Evolutionary conservation across 805 yeast species (phyloP), one percentile per base, ranked within the genome.

Genomic region (Blastobotrys muscicola): DNA sequence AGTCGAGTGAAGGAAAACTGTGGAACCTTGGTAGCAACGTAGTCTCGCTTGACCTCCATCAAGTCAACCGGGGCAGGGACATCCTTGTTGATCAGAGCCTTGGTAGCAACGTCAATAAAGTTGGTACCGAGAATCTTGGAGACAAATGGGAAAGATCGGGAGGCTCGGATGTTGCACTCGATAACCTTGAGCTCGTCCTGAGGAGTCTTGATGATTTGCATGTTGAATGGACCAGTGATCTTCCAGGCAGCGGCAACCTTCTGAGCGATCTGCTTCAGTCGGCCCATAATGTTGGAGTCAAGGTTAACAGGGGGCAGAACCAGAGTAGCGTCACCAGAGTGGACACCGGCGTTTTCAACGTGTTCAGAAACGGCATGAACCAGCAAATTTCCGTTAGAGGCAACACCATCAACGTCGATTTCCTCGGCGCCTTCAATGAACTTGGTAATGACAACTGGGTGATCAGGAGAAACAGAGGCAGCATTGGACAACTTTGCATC

Each of bases 81-180:
- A 44, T 78, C 71, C 45, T 70, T 63, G 58, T 76, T 75, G 59
- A 86, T 69, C 49, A 90, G 74, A 16, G 97, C 94, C 66, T 78
- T 80, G 48, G 89, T 87, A 15, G 97, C 97, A 57, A 85, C 86
- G 44, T 90, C 95, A 62, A 92, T 92, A 67, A 92, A 89, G 72
- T 92, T 90, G 43, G 76, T 74, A 53, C 98, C 98, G 52, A 92
- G 72, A 39, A 92, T 98, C 74, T 92, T 92, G 39, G 97, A 90
- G 33, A 90, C 96, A 64, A 92, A 92, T 65, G 98, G 98, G 90
- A 92, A 92, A 11, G 97, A 90, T 67, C 98, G 80, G 5, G 97
- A 90, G 42, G 98, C 98, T 69, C 98, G 84, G 57, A 92, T 84
- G 68, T 92, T 92, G 78, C 98, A 92, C 71, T 92, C 98, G 64